Conservation (phyloP, 768 basidiomycete genomes). For the Naganishia friedmannii region DNA sequence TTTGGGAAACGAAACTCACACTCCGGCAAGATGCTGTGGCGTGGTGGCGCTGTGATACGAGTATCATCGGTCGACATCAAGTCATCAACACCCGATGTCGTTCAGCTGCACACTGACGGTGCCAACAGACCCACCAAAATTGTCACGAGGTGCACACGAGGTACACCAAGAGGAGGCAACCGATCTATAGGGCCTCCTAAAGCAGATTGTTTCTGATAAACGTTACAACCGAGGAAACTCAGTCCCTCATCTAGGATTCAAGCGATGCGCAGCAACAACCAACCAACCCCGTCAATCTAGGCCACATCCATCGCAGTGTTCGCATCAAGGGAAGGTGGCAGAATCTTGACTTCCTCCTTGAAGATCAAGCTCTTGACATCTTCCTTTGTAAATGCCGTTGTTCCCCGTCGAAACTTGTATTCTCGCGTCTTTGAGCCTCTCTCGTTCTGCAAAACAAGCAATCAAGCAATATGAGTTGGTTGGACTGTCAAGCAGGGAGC, state of each 20-base stretch:
- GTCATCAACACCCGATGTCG: too few relatives aligned
- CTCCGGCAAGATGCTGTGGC: too few relatives aligned
- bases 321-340: slow-evolving; percentile 13
- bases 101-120: too few relatives aligned
- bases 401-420: slow-evolving; percentile 71
- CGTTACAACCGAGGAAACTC: neutral
- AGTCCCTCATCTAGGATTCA: neutral
- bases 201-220: neutral
- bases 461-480: neutral
- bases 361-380: slow-evolving; percentile 68
- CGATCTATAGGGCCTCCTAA: neutral
- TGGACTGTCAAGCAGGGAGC: neutral
- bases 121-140: too few relatives aligned
- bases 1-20: too few relatives aligned
- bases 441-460: slow-evolving; percentile 44
- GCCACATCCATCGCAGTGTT: slow-evolving; percentile 33
- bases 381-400: slow-evolving; percentile 85
- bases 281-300: slow-evolving; percentile 11
- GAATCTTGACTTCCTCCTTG: slow-evolving; percentile 62
- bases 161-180: neutral
- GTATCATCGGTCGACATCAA: too few relatives aligned
- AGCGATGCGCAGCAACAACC: neutral
- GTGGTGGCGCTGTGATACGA: too few relatives aligned
- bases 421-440: slow-evolving; percentile 50
- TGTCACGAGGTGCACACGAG: too few relatives aligned